Base-by-base conservation (phyloP, 768 basidiomycete genomes). In the Podaxis mareebaensis region DNA sequence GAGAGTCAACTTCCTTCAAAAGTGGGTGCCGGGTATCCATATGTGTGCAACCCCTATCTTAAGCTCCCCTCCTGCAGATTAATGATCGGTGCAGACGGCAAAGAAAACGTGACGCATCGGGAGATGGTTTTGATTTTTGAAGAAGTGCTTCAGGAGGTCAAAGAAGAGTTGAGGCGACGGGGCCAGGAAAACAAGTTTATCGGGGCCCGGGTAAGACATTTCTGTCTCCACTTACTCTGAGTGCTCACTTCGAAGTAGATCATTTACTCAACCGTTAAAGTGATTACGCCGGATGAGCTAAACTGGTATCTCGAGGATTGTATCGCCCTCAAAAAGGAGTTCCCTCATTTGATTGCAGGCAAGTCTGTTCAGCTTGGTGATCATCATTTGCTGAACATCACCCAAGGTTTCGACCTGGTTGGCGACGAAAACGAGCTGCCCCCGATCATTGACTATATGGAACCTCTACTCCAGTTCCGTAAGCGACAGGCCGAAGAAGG, bases 321-420 rank as follows among this genome's bases (percentile, higher is more conserved):
- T 66, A 85, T 93, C 59, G 75, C 76, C 10, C 76, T 93, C 64
- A 92, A 91, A 72, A 83, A 89, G 68, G 83, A 85, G 59, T 92
- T 90, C 69, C 91, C 90, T n/a, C 81, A 90, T 65, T 74, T 91
- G 44, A 88, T 93, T 52, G 83, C 84, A 48, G 91, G 90, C 85
- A 49, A 7, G 24, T 36, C n/a, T 51, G 11, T 58, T 57, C n/a
- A 28, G n/a, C n/a, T 24, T 0, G 10, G 20, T 4, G 24, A 2
- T 51, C 24, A 17, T 51, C 11, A 22, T 28, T 10, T 24, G 15
- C n/a, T 46, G 44, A 46, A 52, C 53, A 60, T 55, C 44, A 52
- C 17, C 62, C 3, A 61, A 90, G 90, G 89, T 2, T 93, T 92
- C 67, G 91, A 93, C 75, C 80, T 93, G 20, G 91, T 92, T n/a